Evolutionary conservation across 2,329 filamentous ascomycete species (phyloP), one percentile per base, ranked within the genome.

Genomic region (Hypoxylon sp.): DNA sequence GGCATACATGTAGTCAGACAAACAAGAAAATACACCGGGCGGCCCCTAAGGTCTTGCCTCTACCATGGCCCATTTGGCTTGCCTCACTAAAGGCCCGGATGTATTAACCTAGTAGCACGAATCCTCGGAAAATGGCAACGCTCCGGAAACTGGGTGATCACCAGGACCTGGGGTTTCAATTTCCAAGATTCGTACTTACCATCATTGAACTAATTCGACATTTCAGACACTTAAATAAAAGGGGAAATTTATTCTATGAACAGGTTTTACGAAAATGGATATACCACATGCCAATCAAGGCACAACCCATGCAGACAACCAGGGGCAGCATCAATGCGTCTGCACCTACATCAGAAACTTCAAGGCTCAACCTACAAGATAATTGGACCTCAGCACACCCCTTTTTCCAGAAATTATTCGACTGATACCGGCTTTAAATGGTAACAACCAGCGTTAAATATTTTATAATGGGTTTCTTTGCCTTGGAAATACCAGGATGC

Each of bases 61-160:
- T 31, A 31, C 17, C 19, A 48, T 54, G 19, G 50, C 39, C 17
- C 3, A 22, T 22, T 22, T 22, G 29, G 29, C 29, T 31, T 31
- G 29, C 6, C 29, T 31, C 6, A 9, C 29, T 31, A 9, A 31
- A 31, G 29, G 29, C 5, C 8, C 19, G 19, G 19, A 22, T 22
- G 19, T 22, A 22, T 22, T 22, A 22, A 9, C 29, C 29, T 31
- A 26, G 54, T 52, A 52, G 35, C 50, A 58, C 50, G 35, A 52
- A 39, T 42, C 17, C 39, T 57, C 56, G 50, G 57, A 65, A 50
- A 63, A 46, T 56, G 60, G 56, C 11, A 46, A 47, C 47, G 37
- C 56, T 13, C 46, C 47, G 29, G n/a, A 60, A 60, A 46, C 39
- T 62, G 24, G 17, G 17, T 39, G 51, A n/a, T 47, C 17, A n/a